Evolutionary conservation across 2,329 filamentous ascomycete species (phyloP), one percentile per base, ranked within the genome.

Genomic region (Botrytis byssoidea): DNA sequence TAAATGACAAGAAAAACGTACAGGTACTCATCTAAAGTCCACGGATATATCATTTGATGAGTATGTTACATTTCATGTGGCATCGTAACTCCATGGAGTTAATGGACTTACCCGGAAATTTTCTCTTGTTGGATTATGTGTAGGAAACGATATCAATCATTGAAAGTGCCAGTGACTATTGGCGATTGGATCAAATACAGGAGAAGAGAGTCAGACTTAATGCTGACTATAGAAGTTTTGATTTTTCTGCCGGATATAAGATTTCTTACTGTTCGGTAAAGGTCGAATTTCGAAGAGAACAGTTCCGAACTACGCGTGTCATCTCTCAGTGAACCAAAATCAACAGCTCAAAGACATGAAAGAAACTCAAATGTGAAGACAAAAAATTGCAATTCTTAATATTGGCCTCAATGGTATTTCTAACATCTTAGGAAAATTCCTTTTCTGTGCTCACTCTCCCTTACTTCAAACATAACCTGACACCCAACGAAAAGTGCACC

Each of bases 401-500:
- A n/a, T 40, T 57, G 25, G 22, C 16, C 18, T 35, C 8, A 14
- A 40, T 29, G 20, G 8, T 37, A 59, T 60, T 48, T 25, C n/a
- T 80, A 97, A 82, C 94, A 98, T 84, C 93, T 97, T 82, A 98
- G 82, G 77, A 89, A 87, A 74, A 98, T 91, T 0, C 96, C 96
- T 78, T 89, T 89, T 78, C 95, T 88, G 83, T 90, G 89, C 85
- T 99, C 96, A 60, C 88, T 86, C 84, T 98, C 93, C 70, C 96
- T 87, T 77, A 97, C 88, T 85, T 99, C 96, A 85, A 98, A 98
- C 96, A 99, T 99, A 80, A 98, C 85, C 84, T 98, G 95, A 60
- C 92, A 88, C 40, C 92, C 95, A 0, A 95, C 90, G 81, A 97
- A 99, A 14, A 98, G 83, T 61, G 89, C 90, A n/a, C 82, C 83